These are phyloP conservation scores for Mucor lusitanicus DNA, from an alignment of 371 early-diverging fungal species.

Conservation along the genomic window DNA sequence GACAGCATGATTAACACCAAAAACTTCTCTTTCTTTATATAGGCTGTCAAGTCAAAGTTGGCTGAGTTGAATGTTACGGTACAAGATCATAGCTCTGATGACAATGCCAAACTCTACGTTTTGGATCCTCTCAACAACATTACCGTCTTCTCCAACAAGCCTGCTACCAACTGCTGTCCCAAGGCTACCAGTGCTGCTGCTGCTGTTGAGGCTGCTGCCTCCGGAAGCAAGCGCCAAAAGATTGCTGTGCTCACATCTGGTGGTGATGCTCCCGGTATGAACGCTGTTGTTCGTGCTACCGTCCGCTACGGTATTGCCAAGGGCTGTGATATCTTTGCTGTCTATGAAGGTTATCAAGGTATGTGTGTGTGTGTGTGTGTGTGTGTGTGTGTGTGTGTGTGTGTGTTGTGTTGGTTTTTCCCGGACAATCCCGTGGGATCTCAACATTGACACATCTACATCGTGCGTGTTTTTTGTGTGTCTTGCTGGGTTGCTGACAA, in stretches of 20 bases:
- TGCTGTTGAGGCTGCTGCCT: conserved; percentile 21
- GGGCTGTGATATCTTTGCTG: conserved; percentile 86
- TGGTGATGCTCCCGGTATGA: conserved; percentile 99
- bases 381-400: conserved; percentile 30
- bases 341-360: conserved; percentile 98
- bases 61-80: conserved; percentile 15
- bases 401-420: background rate
- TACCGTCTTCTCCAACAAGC: conserved; percentile 58
- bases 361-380: conserved; percentile 34
- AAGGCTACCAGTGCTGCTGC: conserved; percentile 18
- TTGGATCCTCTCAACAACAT: conserved; percentile 82
- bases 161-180: background rate
- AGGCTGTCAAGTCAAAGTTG: conserved; percentile 36
- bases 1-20: conserved; percentile 1
- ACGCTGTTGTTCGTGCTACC: conserved; percentile 94
- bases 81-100: conserved; percentile 37
- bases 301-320: conserved; percentile 89
- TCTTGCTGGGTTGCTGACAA: background rate
- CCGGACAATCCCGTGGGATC: background rate
- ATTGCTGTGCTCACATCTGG: conserved; percentile 97
- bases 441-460: background rate
- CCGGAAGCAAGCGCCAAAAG: conserved; percentile 38
- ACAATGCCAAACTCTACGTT: conserved; percentile 45
- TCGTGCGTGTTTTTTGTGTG: background rate
- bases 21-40: conserved; percentile 1